Evolutionary conservation across 2,329 filamentous ascomycete genomes (phyloP).

Genomic region (Dactylonectria macrodidyma): DNA sequence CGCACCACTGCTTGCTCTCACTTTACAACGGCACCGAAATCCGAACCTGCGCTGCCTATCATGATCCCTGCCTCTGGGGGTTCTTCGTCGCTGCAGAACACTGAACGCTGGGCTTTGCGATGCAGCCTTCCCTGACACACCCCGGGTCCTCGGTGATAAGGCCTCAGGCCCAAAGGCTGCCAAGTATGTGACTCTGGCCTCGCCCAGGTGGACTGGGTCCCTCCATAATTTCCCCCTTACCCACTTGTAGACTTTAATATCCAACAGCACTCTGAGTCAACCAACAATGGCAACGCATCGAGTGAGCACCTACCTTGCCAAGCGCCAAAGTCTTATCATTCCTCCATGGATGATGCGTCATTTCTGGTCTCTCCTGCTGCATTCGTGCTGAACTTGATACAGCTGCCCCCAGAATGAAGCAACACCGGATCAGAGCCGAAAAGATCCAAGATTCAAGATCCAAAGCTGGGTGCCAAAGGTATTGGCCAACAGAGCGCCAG

Average conservation of each 20-base stretch:
- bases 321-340: constrained; percentile 39
- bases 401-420: constrained; percentile 6
- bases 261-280: constrained; percentile 9
- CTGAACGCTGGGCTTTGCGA: neutral
- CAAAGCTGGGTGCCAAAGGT: constrained; percentile 1
- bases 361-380: constrained; percentile 10
- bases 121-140: constrained; percentile 16
- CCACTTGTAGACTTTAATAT: constrained; percentile 34
- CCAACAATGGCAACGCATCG: constrained; percentile 26
- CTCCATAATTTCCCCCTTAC: constrained; percentile 42
- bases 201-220: constrained; percentile 20
- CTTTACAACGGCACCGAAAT: neutral
- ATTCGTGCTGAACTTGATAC: neutral
- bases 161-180: constrained; percentile 15
- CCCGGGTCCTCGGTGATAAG: constrained; percentile 38
- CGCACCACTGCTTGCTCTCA: constrained; percentile 1
- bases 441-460: neutral
- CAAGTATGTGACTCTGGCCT: constrained; percentile 2
- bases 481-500: neutral
- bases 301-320: constrained; percentile 15
- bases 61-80: neutral
- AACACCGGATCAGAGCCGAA: neutral
- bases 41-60: constrained; percentile 9
- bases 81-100: neutral
- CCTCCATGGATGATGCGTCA: constrained; percentile 23